Conservation (phyloP, 1,139 yeast genomes). For the Yamadazyma spencermartinsiae region DNA sequence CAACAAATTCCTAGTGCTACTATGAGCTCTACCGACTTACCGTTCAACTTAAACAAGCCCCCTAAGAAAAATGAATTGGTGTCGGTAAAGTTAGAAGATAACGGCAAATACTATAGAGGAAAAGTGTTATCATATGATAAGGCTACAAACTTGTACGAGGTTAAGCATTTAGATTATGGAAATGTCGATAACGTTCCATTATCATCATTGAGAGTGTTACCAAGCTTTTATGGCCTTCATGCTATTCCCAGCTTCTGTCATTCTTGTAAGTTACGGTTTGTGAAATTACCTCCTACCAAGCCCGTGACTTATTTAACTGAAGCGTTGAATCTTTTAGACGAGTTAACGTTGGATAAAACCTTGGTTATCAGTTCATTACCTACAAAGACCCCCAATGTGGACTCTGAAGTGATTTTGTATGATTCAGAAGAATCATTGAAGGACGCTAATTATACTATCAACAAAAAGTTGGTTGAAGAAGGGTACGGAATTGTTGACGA, state of each 20-base stretch:
- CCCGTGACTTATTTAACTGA: constrained; percentile 62
- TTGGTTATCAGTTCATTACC: constrained; percentile 59
- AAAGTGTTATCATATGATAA: constrained; percentile 53
- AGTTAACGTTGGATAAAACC: constrained; percentile 52
- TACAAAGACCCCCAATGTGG: constrained; percentile 37
- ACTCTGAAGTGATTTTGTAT: constrained; percentile 55
- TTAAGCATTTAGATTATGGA: constrained; percentile 69
- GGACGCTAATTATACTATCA: constrained; percentile 63
- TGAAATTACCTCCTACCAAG: constrained; percentile 59
- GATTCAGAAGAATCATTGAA: constrained; percentile 59
- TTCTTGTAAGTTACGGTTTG: constrained; percentile 54
- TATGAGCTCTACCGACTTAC: constrained; percentile 41
- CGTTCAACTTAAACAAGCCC: constrained; percentile 41
- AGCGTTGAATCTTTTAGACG: constrained; percentile 59
- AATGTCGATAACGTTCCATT: constrained; percentile 51
- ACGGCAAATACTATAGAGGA: constrained; percentile 63
- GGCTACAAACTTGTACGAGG: constrained; percentile 45
- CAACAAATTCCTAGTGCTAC: constrained; percentile 41
- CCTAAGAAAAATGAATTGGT: constrained; percentile 64
- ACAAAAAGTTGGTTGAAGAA: constrained; percentile 57
- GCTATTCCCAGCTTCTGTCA: constrained; percentile 58
- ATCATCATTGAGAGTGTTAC: constrained; percentile 53
- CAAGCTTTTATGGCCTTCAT: constrained; percentile 47
- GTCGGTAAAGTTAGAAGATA: constrained; percentile 55
- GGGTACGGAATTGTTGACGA: constrained; percentile 68